A percentile compares a stretch with the other conserved stretches of the same genome.
Evolutionary conservation across 129 eudicot species (phyloP).

Genomic region (Logfia minima): DNA sequence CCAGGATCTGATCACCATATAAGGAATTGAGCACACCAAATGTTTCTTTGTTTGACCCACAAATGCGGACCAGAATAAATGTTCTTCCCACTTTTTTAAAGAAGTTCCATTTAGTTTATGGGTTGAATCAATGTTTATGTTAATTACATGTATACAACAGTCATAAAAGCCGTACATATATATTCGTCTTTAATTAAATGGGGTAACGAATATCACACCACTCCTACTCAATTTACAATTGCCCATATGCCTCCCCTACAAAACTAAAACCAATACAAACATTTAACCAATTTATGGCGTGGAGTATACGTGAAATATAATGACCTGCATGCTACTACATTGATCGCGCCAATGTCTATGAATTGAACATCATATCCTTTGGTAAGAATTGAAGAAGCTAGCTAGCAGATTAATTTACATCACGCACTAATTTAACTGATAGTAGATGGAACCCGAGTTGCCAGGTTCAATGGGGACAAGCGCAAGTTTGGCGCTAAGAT

Average conservation of each 20-base stretch:
- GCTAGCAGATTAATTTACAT: not conserved
- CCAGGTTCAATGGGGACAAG: conserved; percentile 83
- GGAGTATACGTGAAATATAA: too few species aligned
- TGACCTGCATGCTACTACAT: conserved; percentile 5
- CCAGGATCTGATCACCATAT: conserved; percentile 6
- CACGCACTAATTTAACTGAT: not conserved
- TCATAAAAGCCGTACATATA: conserved; percentile 16
- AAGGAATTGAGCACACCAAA: not conserved
- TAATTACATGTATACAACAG: not conserved
- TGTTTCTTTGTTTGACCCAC: conserved; percentile 18
- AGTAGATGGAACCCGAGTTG: conserved; percentile 43
- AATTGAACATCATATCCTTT: not conserved
- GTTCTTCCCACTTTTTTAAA: conserved; percentile 1
- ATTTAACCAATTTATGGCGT: too few species aligned
- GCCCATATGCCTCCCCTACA: conserved; percentile 3
- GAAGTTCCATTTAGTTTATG: not conserved
- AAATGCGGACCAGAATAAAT: conserved; percentile 18
- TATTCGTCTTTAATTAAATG: conserved; percentile 24
- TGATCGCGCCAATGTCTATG: conserved; percentile 10
- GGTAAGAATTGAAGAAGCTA: not conserved
- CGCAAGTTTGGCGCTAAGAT: conserved; percentile 74
- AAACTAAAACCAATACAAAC: conserved; percentile 6
- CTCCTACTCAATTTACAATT: conserved; percentile 17
- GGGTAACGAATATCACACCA: conserved; percentile 27
- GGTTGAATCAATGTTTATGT: not conserved